Conservation (phyloP, 1,284 basidiomycete species). For the Xerocomus amazonicus region DNA sequence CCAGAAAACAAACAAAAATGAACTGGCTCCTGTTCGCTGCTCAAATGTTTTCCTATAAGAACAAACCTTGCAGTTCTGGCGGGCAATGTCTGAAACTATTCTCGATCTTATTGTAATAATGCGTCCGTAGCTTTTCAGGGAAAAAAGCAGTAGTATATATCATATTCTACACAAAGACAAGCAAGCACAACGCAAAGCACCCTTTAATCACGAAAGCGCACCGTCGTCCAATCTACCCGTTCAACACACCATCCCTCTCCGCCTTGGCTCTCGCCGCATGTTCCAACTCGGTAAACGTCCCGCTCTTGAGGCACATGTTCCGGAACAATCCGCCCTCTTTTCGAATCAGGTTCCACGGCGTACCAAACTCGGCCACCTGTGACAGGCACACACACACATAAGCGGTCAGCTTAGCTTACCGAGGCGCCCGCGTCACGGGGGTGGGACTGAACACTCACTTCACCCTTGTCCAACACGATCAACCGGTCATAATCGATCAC, state of each 20-base stretch:
- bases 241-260: constrained; percentile 17
- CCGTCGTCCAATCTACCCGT: background rate
- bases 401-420: too few species aligned
- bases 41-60: too few species aligned
- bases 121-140: too few species aligned
- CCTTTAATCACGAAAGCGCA: background rate
- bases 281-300: constrained; percentile 69
- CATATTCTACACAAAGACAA: background rate
- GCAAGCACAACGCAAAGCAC: background rate
- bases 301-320: constrained; percentile 79
- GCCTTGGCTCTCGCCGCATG: constrained; percentile 52
- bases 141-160: background rate
- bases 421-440: too few species aligned
- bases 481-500: constrained; percentile 64
- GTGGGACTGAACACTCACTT: constrained; percentile 15
- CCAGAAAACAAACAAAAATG: too few species aligned
- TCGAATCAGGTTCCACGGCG: constrained; percentile 71
- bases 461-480: constrained; percentile 66
- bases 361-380: constrained; percentile 77
- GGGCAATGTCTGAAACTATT: too few species aligned
- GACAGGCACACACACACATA: too few species aligned
- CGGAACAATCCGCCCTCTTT: constrained; percentile 75
- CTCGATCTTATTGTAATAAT: too few species aligned
- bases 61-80: too few species aligned
- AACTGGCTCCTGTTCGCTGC: too few species aligned